Evolutionary conservation across 805 yeast genomes (phyloP), one percentile per base, ranked within the genome.

Genomic region (Isabelozyma rhagii): DNA sequence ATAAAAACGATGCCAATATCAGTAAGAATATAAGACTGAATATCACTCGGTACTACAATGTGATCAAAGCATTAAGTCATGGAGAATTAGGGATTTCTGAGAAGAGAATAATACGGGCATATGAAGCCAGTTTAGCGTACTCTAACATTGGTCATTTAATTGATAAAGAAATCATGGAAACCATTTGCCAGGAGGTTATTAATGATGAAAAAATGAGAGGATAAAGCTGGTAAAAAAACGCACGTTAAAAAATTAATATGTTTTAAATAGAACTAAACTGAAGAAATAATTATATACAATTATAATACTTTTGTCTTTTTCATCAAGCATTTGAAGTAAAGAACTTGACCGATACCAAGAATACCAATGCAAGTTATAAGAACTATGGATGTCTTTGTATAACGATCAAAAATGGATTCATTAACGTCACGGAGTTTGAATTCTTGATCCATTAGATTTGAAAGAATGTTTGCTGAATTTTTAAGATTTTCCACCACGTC

Each of bases 21-120:
- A 72, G 87, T 5, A 68, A 75, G 28, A 73, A 80, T 14, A 75
- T 82, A 14, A 81, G 93, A 55, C 81, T 79, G 52, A 86, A 90
- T 7, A 92, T 94, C 31, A 79, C 96, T 2, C 77, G 98, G 53
- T 94, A 94, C 66, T 80, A 86, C 46, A 90, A 90, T 65, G 92
- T 94, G 55, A 75, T 94, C 46, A 81, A 82, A 60, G 93, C 96
- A 0, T 74, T 94, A 52, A 87, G 89, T n/a, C 79, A 79, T 57
- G 84, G 91, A 56, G 96, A 89, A 61, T 80, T 94, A 53, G 96
- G 96, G 11, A 85, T 94, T 48, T 88, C 89, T 39, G 97, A 90
- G 55, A 80, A 82, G 50, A 75, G 98, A 59, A 78, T 94, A 14
- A 78, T 83, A 8, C 77, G 83, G 60, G 94, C 93, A 0, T 94